Evolutionary conservation across 768 basidiomycete species (phyloP), one percentile per base, ranked within the genome.

Genomic region (Lentinula sp.): DNA sequence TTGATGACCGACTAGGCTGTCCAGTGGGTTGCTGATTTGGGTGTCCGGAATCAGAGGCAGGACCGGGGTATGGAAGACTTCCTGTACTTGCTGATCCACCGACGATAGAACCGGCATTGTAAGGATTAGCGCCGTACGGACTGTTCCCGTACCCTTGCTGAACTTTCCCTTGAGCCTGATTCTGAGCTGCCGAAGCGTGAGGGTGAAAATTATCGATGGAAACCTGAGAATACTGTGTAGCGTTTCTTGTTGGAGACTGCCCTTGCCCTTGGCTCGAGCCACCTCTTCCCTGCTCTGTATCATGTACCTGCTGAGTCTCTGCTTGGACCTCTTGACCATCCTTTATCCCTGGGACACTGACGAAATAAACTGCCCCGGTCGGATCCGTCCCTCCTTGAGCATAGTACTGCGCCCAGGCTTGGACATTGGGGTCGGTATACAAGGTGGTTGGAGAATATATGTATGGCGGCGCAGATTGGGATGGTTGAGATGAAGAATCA

Each of bases 341-440:
- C 66, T 83, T 86, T 48, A 93, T 78, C 2, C 90, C 91, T 6
- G 90, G 91, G 1, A 93, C 84, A 2, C 84, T 85, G 53, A 88
- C 72, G 66, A 94, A 94, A 73, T 94, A 94, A 42, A 93, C 88
- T 7, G 87, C 77, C 8, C 92, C 92, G 5, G 88, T 84, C 0
- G 78, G 71, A 61, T 93, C 91, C 50, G 73, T 82, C 3, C 91
- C 91, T 28, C 92, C 92, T 62, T 87, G 83, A 0, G 86, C 85
- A 68, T 93, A 93, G 71, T 94, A 94, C 65, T 85, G 82, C 6
- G 90, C 91, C 91, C 91, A 93, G 0, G 88, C 89, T 68, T 93
- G 91, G 20, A 87, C 90, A 63, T 91, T 91, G 59, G 85, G 82
- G 69, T 94, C 91, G 15, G 84, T 73, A 66, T 94, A 94, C 20